A percentile compares a stretch with the other conserved stretches of the same genome.
Conservation (phyloP, 139 green algal genomes). For the Chlorella sp. region DNA sequence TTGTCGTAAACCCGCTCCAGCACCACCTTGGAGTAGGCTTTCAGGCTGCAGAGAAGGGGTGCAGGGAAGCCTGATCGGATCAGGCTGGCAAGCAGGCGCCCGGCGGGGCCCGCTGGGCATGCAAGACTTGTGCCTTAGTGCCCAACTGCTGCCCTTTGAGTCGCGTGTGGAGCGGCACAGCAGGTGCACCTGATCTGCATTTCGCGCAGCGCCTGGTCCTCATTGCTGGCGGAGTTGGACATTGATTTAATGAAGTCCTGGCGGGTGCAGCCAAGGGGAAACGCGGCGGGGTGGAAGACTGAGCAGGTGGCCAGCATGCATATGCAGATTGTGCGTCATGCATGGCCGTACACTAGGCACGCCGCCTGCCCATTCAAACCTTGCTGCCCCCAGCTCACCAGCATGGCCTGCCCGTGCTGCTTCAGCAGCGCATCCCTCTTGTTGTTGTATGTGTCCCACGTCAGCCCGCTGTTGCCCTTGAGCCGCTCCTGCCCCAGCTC, state of each 20-base stretch:
- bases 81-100: no score
- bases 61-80: not conserved
- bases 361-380: not conserved
- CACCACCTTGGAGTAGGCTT: constrained; percentile 7
- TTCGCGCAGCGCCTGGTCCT: not conserved
- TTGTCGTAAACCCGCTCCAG: constrained; percentile 9
- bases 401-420: not conserved
- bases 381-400: not conserved
- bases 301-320: no score
- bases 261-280: not conserved
- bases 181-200: constrained; percentile 11
- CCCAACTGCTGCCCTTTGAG: no score
- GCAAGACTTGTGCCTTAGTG: no score
- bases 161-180: no score
- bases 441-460: not conserved
- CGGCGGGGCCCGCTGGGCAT: no score
- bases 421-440: not conserved
- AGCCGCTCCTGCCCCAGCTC: not conserved
- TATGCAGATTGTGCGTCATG: no score
- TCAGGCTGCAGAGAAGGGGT: not conserved
- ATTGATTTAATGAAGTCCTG: not conserved
- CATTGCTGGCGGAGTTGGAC: not conserved
- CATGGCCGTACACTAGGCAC: no score
- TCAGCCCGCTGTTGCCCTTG: not conserved
- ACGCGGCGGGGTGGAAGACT: no score